Percentiles rank a stretch among this genome's conserved stretches.
Conservation (phyloP, 257 asterid species). For the Plantago ovata region DNA sequence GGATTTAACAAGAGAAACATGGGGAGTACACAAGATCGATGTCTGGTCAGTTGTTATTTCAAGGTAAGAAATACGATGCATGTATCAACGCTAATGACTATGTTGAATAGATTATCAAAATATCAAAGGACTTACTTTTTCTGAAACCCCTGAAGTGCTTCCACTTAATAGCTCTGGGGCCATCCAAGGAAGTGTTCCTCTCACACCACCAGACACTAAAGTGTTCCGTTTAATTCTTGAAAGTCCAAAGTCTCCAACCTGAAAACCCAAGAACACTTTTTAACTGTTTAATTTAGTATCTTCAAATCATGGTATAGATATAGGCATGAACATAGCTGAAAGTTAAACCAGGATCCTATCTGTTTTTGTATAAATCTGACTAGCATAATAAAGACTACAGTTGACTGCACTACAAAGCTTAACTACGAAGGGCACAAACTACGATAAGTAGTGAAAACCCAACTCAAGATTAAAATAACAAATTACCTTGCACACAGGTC, state of each 20-base stretch:
- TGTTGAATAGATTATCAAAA: conserved; percentile 3
- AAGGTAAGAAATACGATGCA: no score
- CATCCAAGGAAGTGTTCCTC: conserved; percentile 97
- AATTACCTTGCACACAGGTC: conserved; percentile 86
- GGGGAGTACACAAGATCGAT: no score
- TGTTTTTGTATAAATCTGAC: background rate
- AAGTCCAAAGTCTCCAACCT: conserved; percentile 91
- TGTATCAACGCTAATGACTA: background rate
- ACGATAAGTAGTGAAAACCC: background rate
- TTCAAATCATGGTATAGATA: background rate
- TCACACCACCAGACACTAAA: conserved; percentile 83
- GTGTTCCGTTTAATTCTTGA: conserved; percentile 81
- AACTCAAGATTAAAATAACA: background rate
- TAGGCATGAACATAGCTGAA: background rate
- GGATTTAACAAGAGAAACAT: no score
- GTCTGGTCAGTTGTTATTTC: no score
- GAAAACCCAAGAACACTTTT: conserved; percentile 10
- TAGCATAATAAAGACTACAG: background rate
- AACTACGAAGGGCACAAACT: no score
- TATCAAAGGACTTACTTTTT: conserved; percentile 45
- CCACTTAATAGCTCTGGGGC: conserved; percentile 88
- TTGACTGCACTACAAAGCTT: no score
- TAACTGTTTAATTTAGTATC: background rate
- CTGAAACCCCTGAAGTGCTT: conserved; percentile 67
- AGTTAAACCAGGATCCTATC: background rate